phyloP scores from a whole-genome alignment of 306 rosid species.

The Casuarina cunninghamiana region DNA sequence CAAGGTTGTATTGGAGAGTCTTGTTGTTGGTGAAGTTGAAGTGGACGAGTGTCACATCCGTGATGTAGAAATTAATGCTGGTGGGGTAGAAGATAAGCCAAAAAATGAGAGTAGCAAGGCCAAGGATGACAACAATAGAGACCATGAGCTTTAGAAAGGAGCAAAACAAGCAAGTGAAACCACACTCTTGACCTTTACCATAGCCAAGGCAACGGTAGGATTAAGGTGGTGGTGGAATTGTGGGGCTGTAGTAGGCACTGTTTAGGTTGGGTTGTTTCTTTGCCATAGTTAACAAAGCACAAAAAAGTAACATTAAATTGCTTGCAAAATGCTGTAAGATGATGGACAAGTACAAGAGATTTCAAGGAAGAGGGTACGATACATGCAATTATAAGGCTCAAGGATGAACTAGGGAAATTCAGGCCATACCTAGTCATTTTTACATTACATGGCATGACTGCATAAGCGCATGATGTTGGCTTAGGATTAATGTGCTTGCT shows the following conservation, averaged over 20 bases:
- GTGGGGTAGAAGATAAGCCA: constrained; percentile 29
- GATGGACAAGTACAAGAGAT: neutral
- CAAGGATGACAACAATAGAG: constrained; percentile 19
- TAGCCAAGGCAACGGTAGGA: neutral
- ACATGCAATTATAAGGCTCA: neutral
- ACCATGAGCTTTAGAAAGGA: constrained; percentile 14
- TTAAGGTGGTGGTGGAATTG: neutral
- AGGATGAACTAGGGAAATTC: neutral
- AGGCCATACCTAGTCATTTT: too few species aligned
- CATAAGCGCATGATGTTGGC: neutral
- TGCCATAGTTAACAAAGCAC: neutral
- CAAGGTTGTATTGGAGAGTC: constrained; percentile 28
- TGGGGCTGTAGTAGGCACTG: neutral
- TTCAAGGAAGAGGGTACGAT: neutral
- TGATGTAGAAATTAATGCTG: constrained; percentile 27
- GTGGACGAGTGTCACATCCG: constrained; percentile 28
- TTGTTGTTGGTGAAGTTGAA: constrained; percentile 26
- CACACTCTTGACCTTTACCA: neutral
- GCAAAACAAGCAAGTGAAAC: constrained; percentile 14
- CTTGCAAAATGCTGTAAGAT: neutral
- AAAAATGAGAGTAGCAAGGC: constrained; percentile 25
- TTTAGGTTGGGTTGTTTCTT: neutral
- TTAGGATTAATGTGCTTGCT: constrained; percentile 28
- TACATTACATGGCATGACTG: neutral
- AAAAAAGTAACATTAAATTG: neutral